Base-by-base conservation (phyloP, 116 monocot species). In the Cymodocea nodosa region DNA sequence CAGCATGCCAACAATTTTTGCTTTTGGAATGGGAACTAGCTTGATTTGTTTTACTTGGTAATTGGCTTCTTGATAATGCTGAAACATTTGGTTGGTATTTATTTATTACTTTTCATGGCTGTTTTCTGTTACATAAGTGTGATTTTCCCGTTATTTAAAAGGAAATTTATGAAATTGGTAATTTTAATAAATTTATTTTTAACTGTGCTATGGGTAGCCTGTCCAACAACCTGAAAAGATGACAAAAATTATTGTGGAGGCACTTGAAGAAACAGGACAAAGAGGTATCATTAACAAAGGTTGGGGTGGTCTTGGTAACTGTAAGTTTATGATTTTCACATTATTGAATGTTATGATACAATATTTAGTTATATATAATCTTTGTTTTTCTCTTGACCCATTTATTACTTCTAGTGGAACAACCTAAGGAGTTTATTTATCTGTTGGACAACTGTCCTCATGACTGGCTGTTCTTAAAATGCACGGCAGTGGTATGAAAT, bases 381-480 rank as follows among this genome's bases (percentile, higher is more conserved):
- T 35, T 53, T 35, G 2, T 36, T 36, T 35, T 15, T 37, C 16
- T 18, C 44, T 60, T 60, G 0, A 37, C 35, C 34, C 35, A 15
- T 51, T 60, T 17, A 23, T 6, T 51, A n/a, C 23, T 15, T 13
- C 25, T 62, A 94, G 94, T 87, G 80, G 73, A 79, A 66, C 79
- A 89, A 72, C 87, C 90, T 15, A 94, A 87, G 60, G 84, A 94
- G 15, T 83, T 70, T 74, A 79, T 98, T 10, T 98, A 89, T 84
- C 70, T 80, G 56, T 68, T 98, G 78, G 98, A 98, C 60, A 98
- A 89, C 70, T 78, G 85, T 71, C 92, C 92, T 35, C 98, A 92
- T 81, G 98, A 98, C 66, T 98, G 98, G 92, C 71, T 98, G 35
- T 98, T 98, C 69, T 82, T 89, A 54, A 89, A 86, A 60, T 98